A percentile compares a stretch with the other conserved stretches of the same genome.
Evolutionary conservation across 768 basidiomycete species (phyloP).

Genomic region (Tricholoma saponaceum): DNA sequence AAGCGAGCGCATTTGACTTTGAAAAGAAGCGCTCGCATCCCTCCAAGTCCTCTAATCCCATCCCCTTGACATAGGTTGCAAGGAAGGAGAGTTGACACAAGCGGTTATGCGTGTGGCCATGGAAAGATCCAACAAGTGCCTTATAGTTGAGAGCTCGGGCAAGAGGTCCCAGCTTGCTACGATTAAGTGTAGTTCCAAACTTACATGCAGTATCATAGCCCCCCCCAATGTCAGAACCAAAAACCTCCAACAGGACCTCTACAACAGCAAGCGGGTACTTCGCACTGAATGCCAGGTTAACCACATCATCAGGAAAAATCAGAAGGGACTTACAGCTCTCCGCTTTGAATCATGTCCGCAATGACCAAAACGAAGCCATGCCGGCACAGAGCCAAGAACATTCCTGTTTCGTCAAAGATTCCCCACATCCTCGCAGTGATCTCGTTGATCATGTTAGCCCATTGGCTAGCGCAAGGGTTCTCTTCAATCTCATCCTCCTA

Average conservation of each 20-base stretch:
- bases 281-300: conserved; percentile 5
- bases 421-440: conserved; percentile 20
- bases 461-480: conserved; percentile 15
- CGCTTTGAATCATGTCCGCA: conserved; percentile 15
- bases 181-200: conserved; percentile 16
- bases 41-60: conserved; percentile 18
- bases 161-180: conserved; percentile 12
- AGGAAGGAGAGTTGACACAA: conserved; percentile 18
- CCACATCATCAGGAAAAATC: background rate
- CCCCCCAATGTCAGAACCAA: conserved; percentile 9
- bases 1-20: conserved; percentile 23
- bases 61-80: conserved; percentile 16
- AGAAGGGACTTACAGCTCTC: conserved; percentile 5
- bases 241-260: conserved; percentile 9
- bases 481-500: conserved; percentile 6
- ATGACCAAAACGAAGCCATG: conserved; percentile 23
- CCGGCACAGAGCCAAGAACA: conserved; percentile 23
- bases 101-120: conserved; percentile 19
- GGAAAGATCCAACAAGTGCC: conserved; percentile 15
- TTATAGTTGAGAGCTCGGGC: conserved; percentile 6
- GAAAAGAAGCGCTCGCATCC: conserved; percentile 16
- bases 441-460: conserved; percentile 18
- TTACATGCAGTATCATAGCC: conserved; percentile 22
- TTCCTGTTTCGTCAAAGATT: conserved; percentile 27
- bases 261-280: conserved; percentile 20